phyloP scores from a whole-genome alignment of 2,329 filamentous ascomycete genomes.

The Teratosphaeria zuluensis region DNA sequence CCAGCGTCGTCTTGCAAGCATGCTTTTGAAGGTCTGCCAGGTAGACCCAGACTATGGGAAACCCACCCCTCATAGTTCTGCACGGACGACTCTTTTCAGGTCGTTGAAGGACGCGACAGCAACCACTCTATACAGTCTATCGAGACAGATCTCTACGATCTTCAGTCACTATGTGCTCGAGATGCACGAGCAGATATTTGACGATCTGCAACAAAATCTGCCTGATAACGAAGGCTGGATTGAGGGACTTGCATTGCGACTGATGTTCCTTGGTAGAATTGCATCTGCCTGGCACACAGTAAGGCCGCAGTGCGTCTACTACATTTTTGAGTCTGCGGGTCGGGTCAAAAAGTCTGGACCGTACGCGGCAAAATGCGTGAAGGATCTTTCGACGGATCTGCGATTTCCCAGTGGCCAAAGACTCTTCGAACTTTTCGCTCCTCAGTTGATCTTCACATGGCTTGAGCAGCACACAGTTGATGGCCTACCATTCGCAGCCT shows the following conservation, averaged over 20 bases:
- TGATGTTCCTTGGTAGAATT: constrained; percentile 65
- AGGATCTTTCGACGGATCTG: constrained; percentile 55
- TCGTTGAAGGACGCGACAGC: constrained; percentile 60
- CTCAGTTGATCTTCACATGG: constrained; percentile 89
- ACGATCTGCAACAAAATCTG: constrained; percentile 73
- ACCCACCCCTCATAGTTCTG: constrained; percentile 47
- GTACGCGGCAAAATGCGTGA: constrained; percentile 66
- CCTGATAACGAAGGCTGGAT: constrained; percentile 59
- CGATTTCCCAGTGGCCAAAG: constrained; percentile 55
- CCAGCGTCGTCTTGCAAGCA: constrained; percentile 54
- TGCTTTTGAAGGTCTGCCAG: constrained; percentile 63
- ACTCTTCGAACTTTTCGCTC: constrained; percentile 74
- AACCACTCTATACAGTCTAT: constrained; percentile 65
- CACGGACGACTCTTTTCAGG: constrained; percentile 62
- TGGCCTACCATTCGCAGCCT: constrained; percentile 76
- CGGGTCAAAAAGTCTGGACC: constrained; percentile 51
- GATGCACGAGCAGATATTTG: constrained; percentile 72
- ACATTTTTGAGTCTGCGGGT: constrained; percentile 85
- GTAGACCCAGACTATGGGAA: constrained; percentile 58
- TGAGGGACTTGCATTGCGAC: constrained; percentile 77
- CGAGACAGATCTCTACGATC: constrained; percentile 57
- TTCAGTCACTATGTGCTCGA: constrained; percentile 77
- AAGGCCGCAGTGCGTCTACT: constrained; percentile 77
- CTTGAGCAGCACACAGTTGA: constrained; percentile 55
- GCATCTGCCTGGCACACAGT: constrained; percentile 80